Conservation (phyloP, 1,139 yeast genomes). For the Geotrichum cucujoidarum region DNA sequence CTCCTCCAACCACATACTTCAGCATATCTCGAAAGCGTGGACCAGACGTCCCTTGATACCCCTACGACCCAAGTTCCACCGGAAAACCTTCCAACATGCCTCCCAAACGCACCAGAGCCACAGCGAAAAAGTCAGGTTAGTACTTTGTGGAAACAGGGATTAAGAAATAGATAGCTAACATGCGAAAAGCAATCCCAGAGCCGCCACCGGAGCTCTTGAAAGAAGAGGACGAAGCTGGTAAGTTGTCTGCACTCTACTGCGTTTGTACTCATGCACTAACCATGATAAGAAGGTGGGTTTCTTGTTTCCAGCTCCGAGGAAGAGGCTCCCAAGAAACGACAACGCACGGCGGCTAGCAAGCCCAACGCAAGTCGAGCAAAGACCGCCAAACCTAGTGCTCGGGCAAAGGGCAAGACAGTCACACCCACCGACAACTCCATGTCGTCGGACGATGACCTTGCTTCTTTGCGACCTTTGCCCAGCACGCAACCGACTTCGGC, state of each 20-base stretch:
- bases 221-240: conserved; percentile 10
- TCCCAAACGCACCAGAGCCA: conserved; percentile 15
- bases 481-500: conserved; percentile 15
- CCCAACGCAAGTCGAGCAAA: background rate
- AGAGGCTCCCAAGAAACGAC: conserved; percentile 8
- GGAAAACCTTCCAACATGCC: conserved; percentile 15
- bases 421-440: conserved; percentile 2
- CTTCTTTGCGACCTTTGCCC: background rate
- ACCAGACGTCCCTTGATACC: too few species aligned
- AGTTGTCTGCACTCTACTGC: background rate
- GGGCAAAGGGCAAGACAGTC: conserved; percentile 4
- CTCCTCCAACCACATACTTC: too few species aligned
- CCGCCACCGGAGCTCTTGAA: conserved; percentile 7
- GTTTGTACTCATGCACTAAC: background rate
- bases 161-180: background rate
- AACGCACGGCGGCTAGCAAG: conserved; percentile 1
- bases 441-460: background rate
- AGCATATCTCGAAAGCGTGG: too few species aligned
- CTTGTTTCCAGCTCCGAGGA: conserved; percentile 7
- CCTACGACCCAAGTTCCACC: too few species aligned
- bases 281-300: conserved; percentile 9
- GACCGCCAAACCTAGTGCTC: background rate
- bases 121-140: conserved; percentile 7
- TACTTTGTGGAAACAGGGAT: background rate
- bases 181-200: conserved; percentile 2